phyloP scores from a whole-genome alignment of 2,329 filamentous ascomycete species.

The Drechslerella coelobrocha region DNA sequence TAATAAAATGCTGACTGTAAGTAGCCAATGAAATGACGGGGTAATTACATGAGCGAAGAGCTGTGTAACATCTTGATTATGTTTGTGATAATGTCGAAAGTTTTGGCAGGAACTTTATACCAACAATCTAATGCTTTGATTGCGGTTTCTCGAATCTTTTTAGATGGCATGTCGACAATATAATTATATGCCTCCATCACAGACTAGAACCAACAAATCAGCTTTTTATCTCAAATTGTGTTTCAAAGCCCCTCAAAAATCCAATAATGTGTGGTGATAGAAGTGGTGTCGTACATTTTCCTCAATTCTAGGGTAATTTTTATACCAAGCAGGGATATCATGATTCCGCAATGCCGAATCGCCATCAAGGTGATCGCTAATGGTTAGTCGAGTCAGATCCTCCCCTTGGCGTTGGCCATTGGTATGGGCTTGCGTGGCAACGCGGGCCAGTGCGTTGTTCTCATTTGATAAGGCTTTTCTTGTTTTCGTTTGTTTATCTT shows the following conservation, averaged over 20 bases:
- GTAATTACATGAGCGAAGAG: slow-evolving; percentile 27
- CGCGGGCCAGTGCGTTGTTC: not conserved
- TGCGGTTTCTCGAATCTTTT: slow-evolving; percentile 12
- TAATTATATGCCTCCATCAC: slow-evolving; percentile 16
- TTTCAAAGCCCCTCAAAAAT: not conserved
- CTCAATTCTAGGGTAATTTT: not conserved
- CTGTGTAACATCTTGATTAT: slow-evolving; percentile 15
- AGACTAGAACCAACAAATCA: not conserved
- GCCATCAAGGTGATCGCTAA: not conserved
- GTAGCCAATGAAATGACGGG: not conserved
- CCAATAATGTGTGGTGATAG: not conserved
- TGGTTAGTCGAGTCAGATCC: too few species aligned
- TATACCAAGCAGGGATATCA: not conserved
- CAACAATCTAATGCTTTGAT: slow-evolving; percentile 23
- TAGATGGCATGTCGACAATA: not conserved
- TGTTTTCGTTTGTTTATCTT: not conserved
- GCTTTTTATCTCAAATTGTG: slow-evolving; percentile 3
- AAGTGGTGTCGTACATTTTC: not conserved
- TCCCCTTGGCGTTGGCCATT: too few species aligned
- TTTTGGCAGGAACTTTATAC: slow-evolving; percentile 16
- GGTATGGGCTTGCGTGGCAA: not conserved
- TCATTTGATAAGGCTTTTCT: not conserved
- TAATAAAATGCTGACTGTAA: not conserved
- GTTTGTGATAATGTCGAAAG: slow-evolving; percentile 17
- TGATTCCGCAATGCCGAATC: not conserved